Percentiles rank a stretch among this genome's conserved stretches.
Evolutionary conservation across 2,329 filamentous ascomycete genomes (phyloP).

Genomic region (Dothideomycetidae sp.): DNA sequence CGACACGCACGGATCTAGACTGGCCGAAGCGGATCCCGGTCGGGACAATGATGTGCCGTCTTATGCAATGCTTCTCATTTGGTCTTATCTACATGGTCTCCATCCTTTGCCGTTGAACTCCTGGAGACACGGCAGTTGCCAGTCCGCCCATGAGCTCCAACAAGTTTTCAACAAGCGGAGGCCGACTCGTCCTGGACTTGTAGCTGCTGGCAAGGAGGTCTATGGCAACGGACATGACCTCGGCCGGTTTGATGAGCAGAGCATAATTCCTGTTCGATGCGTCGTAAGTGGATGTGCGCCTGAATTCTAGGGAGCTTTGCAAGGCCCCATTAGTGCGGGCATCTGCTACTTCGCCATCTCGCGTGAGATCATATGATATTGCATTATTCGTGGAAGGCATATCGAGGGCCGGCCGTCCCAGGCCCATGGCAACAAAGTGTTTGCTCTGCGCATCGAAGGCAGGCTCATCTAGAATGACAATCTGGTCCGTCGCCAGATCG

Average conservation of each 20-base stretch:
- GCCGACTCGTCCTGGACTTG: slow-evolving; percentile 25
- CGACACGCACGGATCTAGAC: too few relatives aligned
- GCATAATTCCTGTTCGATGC: too few relatives aligned
- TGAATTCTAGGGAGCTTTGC: too few relatives aligned
- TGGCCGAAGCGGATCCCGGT: too few relatives aligned
- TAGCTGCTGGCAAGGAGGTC: slow-evolving; percentile 43
- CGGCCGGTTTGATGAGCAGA: slow-evolving; percentile 40
- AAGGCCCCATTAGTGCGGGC: slow-evolving; percentile 38
- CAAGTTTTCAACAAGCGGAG: slow-evolving; percentile 54
- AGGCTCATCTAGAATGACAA: slow-evolving; percentile 6
- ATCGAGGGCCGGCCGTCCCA: slow-evolving; percentile 30
- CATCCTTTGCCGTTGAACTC: too few relatives aligned
- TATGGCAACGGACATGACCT: slow-evolving; percentile 45
- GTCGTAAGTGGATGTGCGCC: too few relatives aligned
- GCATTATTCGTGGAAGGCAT: slow-evolving; percentile 29
- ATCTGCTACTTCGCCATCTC: slow-evolving; percentile 48
- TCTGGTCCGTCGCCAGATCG: neutral
- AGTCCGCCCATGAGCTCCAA: slow-evolving; percentile 49
- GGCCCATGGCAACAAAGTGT: slow-evolving; percentile 32
- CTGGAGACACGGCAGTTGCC: slow-evolving; percentile 10
- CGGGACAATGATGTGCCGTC: too few relatives aligned
- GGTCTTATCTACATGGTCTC: too few relatives aligned
- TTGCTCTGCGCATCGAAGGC: slow-evolving; percentile 21
- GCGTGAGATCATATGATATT: slow-evolving; percentile 49
- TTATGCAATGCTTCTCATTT: too few relatives aligned